phyloP scores from a whole-genome alignment of 805 yeast species.

The Candida nonsorbophila region DNA sequence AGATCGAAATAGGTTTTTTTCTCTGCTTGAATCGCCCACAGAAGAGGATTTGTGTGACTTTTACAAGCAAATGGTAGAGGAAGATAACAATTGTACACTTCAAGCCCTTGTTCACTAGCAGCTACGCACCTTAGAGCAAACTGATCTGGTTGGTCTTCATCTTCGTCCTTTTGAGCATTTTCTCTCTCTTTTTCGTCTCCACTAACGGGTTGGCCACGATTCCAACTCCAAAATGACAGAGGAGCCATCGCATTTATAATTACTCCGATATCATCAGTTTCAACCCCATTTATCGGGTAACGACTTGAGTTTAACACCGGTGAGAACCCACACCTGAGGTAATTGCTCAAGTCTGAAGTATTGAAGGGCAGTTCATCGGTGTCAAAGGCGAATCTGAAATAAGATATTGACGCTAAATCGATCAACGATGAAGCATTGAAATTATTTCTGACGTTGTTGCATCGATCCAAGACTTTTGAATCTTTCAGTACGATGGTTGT shows the following conservation, averaged over 20 bases:
- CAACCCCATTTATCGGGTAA: constrained; percentile 4
- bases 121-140: constrained; percentile 40
- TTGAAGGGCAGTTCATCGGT: constrained; percentile 30
- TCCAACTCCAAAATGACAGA: constrained; percentile 71
- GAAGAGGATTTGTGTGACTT: constrained; percentile 26
- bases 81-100: constrained; percentile 61
- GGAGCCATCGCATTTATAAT: constrained; percentile 24
- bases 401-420: constrained; percentile 4
- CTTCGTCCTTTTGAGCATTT: background rate
- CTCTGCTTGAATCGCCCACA: constrained; percentile 38
- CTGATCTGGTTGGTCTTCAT: constrained; percentile 3
- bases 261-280: constrained; percentile 12
- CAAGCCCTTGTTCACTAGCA: constrained; percentile 48
- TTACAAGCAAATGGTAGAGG: constrained; percentile 54
- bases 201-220: constrained; percentile 10
- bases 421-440: constrained; percentile 1
- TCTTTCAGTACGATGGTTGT: constrained; percentile 10
- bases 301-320: constrained; percentile 49
- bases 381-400: constrained; percentile 32
- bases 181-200: background rate
- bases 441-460: constrained; percentile 6
- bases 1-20: constrained; percentile 42
- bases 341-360: constrained; percentile 28
- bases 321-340: constrained; percentile 55
- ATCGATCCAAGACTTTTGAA: constrained; percentile 2